Evolutionary conservation across 202 grass and related monocot genomes (phyloP).

Genomic region (Brachypodium distachyon): DNA sequence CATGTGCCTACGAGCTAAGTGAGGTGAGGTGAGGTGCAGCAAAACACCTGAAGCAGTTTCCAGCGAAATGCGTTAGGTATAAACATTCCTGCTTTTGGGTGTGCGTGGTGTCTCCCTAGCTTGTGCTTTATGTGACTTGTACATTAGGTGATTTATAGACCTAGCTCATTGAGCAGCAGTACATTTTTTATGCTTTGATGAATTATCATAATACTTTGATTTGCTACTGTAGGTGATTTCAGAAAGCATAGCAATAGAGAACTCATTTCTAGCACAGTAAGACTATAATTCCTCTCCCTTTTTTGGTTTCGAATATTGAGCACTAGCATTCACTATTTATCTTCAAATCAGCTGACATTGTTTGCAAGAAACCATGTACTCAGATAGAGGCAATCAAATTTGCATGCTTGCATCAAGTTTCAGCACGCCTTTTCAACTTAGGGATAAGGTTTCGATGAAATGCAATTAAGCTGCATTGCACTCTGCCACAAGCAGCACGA

Average conservation of each 20-base stretch:
- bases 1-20: neutral
- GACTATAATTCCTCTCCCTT: neutral
- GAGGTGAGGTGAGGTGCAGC: neutral
- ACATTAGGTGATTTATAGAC: neutral
- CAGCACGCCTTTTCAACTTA: slow-evolving; percentile 8
- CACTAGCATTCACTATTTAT: slow-evolving; percentile 3
- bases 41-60: neutral
- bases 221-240: neutral
- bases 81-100: neutral
- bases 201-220: neutral
- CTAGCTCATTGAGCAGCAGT: neutral
- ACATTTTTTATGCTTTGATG: neutral
- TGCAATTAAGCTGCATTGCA: slow-evolving; percentile 20
- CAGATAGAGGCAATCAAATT: neutral
- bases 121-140: neutral
- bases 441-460: neutral
- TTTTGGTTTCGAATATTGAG: neutral
- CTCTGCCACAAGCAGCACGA: neutral
- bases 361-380: neutral
- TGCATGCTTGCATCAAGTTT: slow-evolving; percentile 5
- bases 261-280: neutral
- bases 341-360: neutral
- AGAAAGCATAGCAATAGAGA: neutral
- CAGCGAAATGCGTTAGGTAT: neutral
- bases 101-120: neutral